Percentiles rank a stretch among this genome's conserved stretches.
These are phyloP conservation scores for Tylopilus plumbeoviolaceoides DNA, from an alignment of 768 basidiomycete species.

Conservation along the genomic window DNA sequence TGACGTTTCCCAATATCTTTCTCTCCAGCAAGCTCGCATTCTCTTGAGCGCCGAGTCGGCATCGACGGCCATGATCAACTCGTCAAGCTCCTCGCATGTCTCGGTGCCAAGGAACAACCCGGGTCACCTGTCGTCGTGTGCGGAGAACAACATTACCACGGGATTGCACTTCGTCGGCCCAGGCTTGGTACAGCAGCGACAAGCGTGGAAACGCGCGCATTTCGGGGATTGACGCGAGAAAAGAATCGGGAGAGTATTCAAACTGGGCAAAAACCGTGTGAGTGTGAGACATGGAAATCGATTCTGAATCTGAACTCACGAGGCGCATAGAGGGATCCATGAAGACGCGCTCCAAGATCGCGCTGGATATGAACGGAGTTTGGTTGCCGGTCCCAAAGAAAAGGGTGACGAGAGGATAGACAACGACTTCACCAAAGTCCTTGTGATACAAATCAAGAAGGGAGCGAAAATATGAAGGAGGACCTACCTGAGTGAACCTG, in stretches of 20 bases:
- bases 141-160: not conserved
- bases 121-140: not conserved
- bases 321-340: constrained; percentile 2
- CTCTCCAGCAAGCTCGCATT: not conserved
- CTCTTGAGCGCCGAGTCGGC: constrained; percentile 5
- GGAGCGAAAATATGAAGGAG: not conserved
- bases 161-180: constrained; percentile 1
- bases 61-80: constrained; percentile 7
- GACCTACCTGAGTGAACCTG: not conserved
- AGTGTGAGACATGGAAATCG: not conserved
- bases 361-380: too few species aligned
- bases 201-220: too few species aligned
- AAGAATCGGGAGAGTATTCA: constrained; percentile 1
- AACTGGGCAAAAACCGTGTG: not conserved
- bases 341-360: not conserved
- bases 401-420: too few species aligned
- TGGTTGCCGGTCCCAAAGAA: too few species aligned
- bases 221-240: not conserved
- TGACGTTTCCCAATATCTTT: not conserved
- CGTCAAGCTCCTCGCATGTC: not conserved
- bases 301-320: not conserved
- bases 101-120: not conserved
- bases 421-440: not conserved
- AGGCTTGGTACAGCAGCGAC: not conserved
- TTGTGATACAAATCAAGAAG: not conserved